Evolutionary conservation across 2,329 filamentous ascomycete genomes (phyloP).

Genomic region (Cytospora schulzeri): DNA sequence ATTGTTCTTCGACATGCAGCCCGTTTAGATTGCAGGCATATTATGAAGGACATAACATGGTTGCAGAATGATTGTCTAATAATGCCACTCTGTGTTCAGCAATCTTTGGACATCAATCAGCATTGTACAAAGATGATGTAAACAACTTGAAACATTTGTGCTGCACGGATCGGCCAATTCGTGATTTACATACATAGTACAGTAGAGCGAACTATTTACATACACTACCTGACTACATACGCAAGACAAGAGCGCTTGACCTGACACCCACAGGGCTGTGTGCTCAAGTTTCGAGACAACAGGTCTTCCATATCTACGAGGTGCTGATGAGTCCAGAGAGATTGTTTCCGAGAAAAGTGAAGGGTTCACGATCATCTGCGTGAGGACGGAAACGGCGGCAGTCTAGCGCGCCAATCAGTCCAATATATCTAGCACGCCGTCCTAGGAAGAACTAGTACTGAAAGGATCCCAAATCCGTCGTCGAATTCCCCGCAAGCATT

Average conservation of each 20-base stretch:
- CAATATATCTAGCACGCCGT: background rate
- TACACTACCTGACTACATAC: no score
- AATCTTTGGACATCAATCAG: background rate
- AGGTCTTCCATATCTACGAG: background rate
- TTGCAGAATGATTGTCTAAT: constrained; percentile 5
- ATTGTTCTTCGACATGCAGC: background rate
- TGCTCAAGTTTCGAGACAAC: constrained; percentile 1
- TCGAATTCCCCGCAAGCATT: background rate
- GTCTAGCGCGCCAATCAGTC: constrained; percentile 1
- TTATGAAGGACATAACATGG: constrained; percentile 2
- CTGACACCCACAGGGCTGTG: constrained; percentile 1
- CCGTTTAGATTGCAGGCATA: background rate
- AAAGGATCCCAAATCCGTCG: background rate
- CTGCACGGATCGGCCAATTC: constrained; percentile 10
- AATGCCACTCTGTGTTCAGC: background rate
- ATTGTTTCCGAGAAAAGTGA: background rate
- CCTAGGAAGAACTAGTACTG: background rate
- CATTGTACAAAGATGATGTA: background rate
- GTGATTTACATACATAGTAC: no score
- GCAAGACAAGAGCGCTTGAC: constrained; percentile 7
- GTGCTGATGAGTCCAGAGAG: background rate
- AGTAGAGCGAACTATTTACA: no score
- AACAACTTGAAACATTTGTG: constrained; percentile 7
- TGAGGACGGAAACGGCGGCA: background rate
- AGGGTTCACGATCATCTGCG: background rate